Evolutionary conservation across 2,329 filamentous ascomycete genomes (phyloP).

Genomic region (Epichloe amarillans): DNA sequence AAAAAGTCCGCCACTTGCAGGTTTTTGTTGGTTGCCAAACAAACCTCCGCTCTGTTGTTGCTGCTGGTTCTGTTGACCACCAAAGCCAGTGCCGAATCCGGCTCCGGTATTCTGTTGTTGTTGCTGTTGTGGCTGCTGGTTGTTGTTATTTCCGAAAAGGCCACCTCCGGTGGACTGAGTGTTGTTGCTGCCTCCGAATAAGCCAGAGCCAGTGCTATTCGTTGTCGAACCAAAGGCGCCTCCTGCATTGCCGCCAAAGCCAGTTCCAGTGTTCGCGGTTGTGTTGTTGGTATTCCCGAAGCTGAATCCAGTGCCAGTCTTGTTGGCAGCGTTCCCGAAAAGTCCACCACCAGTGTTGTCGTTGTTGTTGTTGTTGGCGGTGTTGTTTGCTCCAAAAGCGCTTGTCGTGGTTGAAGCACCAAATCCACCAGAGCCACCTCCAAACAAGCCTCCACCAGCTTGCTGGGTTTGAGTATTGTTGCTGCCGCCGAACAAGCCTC

Average conservation of each 20-base stretch:
- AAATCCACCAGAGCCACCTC: slow-evolving; percentile 22
- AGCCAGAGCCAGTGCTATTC: slow-evolving; percentile 16
- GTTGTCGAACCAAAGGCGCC: slow-evolving; percentile 23
- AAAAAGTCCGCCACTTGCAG: slow-evolving; percentile 20
- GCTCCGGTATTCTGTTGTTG: slow-evolving; percentile 15
- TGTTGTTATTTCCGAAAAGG: slow-evolving; percentile 30
- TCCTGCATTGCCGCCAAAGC: slow-evolving; percentile 13
- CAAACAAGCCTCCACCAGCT: slow-evolving; percentile 14
- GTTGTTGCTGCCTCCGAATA: slow-evolving; percentile 28
- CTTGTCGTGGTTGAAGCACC: slow-evolving; percentile 19
- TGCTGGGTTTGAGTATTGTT: slow-evolving; percentile 11
- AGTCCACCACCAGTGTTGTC: slow-evolving; percentile 20
- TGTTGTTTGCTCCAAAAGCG: slow-evolving; percentile 19
- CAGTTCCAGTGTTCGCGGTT: slow-evolving; percentile 10
- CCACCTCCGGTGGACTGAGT: slow-evolving; percentile 25
- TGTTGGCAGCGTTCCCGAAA: slow-evolving; percentile 29
- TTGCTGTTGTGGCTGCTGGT: slow-evolving; percentile 13
- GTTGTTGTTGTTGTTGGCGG: slow-evolving; percentile 14
- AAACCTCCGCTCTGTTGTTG: slow-evolving; percentile 24
- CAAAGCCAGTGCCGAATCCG: slow-evolving; percentile 21
- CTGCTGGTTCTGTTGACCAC: slow-evolving; percentile 18
- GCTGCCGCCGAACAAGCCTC: slow-evolving; percentile 14
- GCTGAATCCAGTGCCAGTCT: slow-evolving; percentile 23
- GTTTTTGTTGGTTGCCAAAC: slow-evolving; percentile 32
- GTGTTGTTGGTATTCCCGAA: slow-evolving; percentile 28